These are phyloP conservation scores for Tetracladium marchalianum DNA, from an alignment of 495 filamentous ascomycete species.

Conservation along the genomic window DNA sequence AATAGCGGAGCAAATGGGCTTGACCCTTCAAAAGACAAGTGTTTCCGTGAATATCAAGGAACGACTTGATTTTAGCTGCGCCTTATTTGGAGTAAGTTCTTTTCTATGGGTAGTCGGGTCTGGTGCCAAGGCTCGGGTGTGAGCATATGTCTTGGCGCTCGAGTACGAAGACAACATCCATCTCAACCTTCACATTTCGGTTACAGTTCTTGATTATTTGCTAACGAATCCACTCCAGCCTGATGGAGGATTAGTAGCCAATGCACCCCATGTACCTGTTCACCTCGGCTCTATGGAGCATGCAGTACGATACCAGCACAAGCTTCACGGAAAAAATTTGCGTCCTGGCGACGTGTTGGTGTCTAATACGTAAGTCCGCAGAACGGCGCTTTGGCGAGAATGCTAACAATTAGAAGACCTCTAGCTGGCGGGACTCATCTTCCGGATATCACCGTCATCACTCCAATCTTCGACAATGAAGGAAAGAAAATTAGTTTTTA, in stretches of 20 bases:
- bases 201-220: no score
- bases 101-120: no score
- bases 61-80: slow-evolving; percentile 34
- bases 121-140: no score
- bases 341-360: slow-evolving; percentile 20
- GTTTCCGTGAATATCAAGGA: slow-evolving; percentile 36
- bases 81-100: slow-evolving; percentile 22
- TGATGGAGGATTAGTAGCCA: slow-evolving; percentile 32
- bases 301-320: slow-evolving; percentile 19
- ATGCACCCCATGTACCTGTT: slow-evolving; percentile 24
- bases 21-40: slow-evolving; percentile 29
- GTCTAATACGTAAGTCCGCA: slow-evolving; percentile 10
- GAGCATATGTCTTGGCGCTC: no score
- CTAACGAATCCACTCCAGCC: slow-evolving; percentile 18
- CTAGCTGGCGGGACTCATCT: slow-evolving; percentile 20
- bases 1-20: slow-evolving; percentile 37
- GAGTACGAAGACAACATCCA: no score
- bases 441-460: slow-evolving; percentile 22
- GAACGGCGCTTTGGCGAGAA: not conserved
- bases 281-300: slow-evolving; percentile 21
- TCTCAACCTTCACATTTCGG: no score
- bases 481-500: slow-evolving; percentile 22
- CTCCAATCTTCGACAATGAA: slow-evolving; percentile 18
- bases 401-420: slow-evolving; percentile 11
- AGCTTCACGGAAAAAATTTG: slow-evolving; percentile 8